Evolutionary conservation across 1,284 basidiomycete species (phyloP).

Genomic region (Inonotus hispidus): DNA sequence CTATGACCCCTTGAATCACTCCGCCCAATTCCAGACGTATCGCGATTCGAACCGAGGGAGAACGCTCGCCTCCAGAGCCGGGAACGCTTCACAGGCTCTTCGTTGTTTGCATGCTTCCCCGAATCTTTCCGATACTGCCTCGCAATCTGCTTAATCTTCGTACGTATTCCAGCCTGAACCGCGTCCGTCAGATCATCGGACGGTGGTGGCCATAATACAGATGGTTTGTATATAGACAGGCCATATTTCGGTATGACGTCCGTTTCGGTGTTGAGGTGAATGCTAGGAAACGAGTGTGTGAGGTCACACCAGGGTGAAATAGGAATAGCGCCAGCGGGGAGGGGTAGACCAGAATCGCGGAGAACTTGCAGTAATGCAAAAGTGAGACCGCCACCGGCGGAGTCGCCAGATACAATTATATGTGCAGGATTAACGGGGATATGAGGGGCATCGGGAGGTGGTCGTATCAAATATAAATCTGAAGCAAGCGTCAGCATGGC

Average conservation of each 20-base stretch:
- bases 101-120: neutral
- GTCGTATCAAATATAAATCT: slow-evolving; percentile 66
- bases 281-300: slow-evolving; percentile 91
- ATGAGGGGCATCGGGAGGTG: slow-evolving; percentile 65
- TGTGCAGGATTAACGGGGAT: slow-evolving; percentile 75
- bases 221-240: slow-evolving; percentile 77
- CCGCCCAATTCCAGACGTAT: neutral
- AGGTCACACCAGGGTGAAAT: slow-evolving; percentile 93
- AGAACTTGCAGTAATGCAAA: slow-evolving; percentile 88
- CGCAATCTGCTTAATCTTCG: slow-evolving; percentile 40
- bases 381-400: slow-evolving; percentile 87
- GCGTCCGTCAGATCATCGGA: slow-evolving; percentile 60
- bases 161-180: slow-evolving; percentile 60
- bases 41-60: neutral
- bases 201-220: slow-evolving; percentile 88
- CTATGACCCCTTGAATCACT: neutral
- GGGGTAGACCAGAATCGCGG: slow-evolving; percentile 77
- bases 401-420: slow-evolving; percentile 88
- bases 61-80: slow-evolving; percentile 11
- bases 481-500: slow-evolving; percentile 27
- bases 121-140: neutral
- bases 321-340: slow-evolving; percentile 80
- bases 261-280: slow-evolving; percentile 82
- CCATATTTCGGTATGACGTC: slow-evolving; percentile 71
- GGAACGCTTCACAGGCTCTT: neutral